Conservation (phyloP, 305 asterid species). For the Fraxinus albicans region DNA sequence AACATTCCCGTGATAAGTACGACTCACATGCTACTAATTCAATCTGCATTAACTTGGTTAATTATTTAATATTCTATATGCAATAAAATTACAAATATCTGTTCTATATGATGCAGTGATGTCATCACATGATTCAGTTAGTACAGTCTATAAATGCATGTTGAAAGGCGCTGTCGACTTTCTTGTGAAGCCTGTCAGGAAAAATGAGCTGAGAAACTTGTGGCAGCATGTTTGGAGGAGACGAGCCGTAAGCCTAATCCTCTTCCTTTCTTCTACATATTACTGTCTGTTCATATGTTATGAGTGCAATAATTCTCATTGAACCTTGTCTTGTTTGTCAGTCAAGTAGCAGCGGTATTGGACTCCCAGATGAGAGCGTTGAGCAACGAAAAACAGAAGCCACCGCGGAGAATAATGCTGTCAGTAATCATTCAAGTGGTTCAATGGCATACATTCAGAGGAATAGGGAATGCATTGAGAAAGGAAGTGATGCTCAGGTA, state of each 20-base stretch:
- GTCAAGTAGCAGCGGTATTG: constrained; percentile 55
- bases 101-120: constrained; percentile 59
- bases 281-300: neutral
- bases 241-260: constrained; percentile 65
- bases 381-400: constrained; percentile 73
- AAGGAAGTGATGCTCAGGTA: constrained; percentile 90
- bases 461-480: constrained; percentile 47
- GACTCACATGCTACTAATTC: constrained; percentile 14
- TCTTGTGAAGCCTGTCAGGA: constrained; percentile 88
- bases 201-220: constrained; percentile 89
- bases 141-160: constrained; percentile 94
- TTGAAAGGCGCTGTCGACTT: constrained; percentile 90
- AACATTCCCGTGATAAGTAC: constrained; percentile 89
- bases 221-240: constrained; percentile 99
- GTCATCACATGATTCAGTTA: constrained; percentile 84
- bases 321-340: constrained; percentile 32
- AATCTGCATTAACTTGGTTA: neutral
- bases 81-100: neutral
- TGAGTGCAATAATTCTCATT: constrained; percentile 1
- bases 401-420: constrained; percentile 52
- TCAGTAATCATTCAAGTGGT: constrained; percentile 48
- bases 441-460: constrained; percentile 44
- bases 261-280: constrained; percentile 4
- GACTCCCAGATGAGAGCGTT: constrained; percentile 68
- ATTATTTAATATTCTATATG: neutral